Percentiles rank a stretch among this genome's conserved stretches.
phyloP scores from a whole-genome alignment of 177 flowering plant species.

The Vitis hybrid region DNA sequence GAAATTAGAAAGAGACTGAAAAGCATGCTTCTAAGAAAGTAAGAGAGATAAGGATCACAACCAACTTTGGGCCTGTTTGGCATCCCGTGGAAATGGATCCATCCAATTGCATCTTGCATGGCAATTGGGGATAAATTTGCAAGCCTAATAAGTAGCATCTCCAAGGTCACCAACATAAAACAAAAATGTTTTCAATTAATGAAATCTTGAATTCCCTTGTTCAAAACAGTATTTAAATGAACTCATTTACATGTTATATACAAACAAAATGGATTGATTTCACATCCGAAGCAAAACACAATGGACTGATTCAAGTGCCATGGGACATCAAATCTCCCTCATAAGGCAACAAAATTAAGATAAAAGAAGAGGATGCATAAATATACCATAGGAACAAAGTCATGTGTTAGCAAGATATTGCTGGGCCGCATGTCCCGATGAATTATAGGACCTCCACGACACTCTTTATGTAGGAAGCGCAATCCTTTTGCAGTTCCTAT shows the following conservation, averaged over 20 bases:
- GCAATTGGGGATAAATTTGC: no score
- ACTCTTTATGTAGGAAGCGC: slow-evolving; percentile 69
- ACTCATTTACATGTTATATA: not conserved
- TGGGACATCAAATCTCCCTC: no score
- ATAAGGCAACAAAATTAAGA: not conserved
- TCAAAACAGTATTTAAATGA: not conserved
- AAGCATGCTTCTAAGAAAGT: no score
- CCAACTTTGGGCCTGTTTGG: no score
- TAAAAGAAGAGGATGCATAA: not conserved
- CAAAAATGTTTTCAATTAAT: not conserved
- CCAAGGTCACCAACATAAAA: no score
- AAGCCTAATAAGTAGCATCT: no score
- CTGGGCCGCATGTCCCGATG: slow-evolving; percentile 64
- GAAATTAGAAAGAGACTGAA: no score
- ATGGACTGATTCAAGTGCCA: no score
- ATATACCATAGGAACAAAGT: slow-evolving; percentile 60
- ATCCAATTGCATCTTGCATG: no score
- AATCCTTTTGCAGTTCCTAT: slow-evolving; percentile 68
- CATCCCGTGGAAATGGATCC: no score
- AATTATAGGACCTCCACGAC: slow-evolving; percentile 64
- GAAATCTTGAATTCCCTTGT: not conserved
- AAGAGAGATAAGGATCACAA: no score
- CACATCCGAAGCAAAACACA: not conserved
- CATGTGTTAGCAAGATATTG: slow-evolving; percentile 65
- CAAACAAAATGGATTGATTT: not conserved